Base-by-base conservation (phyloP, 345 rosid species). In the Eucalyptus pauciflora region DNA sequence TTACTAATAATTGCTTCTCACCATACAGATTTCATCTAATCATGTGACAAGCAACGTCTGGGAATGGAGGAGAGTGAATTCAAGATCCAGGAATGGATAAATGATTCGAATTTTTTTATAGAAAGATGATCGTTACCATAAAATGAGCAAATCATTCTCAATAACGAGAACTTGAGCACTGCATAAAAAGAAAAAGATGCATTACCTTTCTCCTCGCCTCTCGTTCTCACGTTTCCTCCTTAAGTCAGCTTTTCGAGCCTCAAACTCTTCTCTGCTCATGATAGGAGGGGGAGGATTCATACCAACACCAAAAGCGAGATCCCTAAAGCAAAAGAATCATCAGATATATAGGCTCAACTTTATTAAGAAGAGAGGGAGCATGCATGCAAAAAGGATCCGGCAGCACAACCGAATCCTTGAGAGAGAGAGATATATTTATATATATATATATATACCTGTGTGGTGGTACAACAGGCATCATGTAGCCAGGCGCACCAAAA, bases 211-310 rank as follows among this genome's bases (percentile, higher is more conserved):
- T 76, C 91, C 94, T 76, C 95, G 94, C 86, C 95, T 96, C 91
- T 96, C 98, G 81, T 91, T 95, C 89, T 97, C 99, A 86, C 97
- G 96, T 89, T 94, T 96, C 92, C 98, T 93, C 93, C 97, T 92
- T 92, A 97, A 89, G 91, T 95, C 97, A 91, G 98, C 96, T 94
- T 98, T 96, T 86, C 97, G 93, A 51, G 99, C 99, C 93, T 96
- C 97, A 60, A 94, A 94, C 92, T 98, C 98, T 87, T 97, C 98
- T 90, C 99, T 94, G 89, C 99, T 95, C 99, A 96, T 93, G 88
- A 95, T 92, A n/a, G 98, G 96, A 89, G 97, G 96, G 64, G 93
- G 94, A 60, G 89, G 90, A 93, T 95, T 94, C 97, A 95, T 95
- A 48, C 97, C 97, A 95, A 94, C 96, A 49, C 97, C 97, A 87